A percentile compares a stretch with the other conserved stretches of the same genome.
phyloP scores from a whole-genome alignment of 2,329 filamentous ascomycete genomes.

The Apiospora malaysiana region DNA sequence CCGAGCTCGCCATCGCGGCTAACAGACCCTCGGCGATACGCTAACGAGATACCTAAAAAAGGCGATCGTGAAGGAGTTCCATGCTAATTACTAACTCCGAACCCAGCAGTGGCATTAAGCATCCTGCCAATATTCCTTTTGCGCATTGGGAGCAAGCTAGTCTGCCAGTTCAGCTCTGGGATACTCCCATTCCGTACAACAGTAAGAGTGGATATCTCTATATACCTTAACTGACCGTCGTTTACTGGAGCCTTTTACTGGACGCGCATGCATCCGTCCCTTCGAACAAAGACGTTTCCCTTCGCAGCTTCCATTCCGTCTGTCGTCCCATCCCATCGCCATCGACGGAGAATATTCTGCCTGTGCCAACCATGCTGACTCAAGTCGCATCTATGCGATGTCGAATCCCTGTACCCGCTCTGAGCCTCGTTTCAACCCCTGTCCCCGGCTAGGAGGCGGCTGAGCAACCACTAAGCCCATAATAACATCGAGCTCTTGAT shows the following conservation, averaged over 20 bases:
- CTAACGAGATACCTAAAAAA: not conserved
- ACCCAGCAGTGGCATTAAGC: not conserved
- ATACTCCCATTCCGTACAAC: not conserved
- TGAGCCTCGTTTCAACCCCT: constrained; percentile 18
- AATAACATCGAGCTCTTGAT: not conserved
- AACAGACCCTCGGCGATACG: not conserved
- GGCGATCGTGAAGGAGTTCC: not conserved
- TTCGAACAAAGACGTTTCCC: not conserved
- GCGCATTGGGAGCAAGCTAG: not conserved
- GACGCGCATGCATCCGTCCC: not conserved
- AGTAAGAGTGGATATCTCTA: not conserved
- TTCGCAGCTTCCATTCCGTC: not conserved
- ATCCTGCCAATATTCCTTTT: not conserved
- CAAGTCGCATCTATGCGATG: not conserved
- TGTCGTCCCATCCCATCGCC: not conserved
- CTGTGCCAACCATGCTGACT: not conserved
- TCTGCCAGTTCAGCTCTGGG: not conserved
- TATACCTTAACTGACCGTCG: not conserved
- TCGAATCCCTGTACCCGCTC: not conserved
- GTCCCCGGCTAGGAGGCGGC: constrained; percentile 7
- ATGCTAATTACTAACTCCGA: not conserved
- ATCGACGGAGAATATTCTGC: constrained; percentile 9
- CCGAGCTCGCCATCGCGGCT: constrained; percentile 1
- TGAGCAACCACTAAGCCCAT: not conserved
- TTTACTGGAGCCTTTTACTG: not conserved